A percentile compares a stretch with the other conserved stretches of the same genome.
Conservation (phyloP, 768 basidiomycete species). For the Vararia minispora region DNA sequence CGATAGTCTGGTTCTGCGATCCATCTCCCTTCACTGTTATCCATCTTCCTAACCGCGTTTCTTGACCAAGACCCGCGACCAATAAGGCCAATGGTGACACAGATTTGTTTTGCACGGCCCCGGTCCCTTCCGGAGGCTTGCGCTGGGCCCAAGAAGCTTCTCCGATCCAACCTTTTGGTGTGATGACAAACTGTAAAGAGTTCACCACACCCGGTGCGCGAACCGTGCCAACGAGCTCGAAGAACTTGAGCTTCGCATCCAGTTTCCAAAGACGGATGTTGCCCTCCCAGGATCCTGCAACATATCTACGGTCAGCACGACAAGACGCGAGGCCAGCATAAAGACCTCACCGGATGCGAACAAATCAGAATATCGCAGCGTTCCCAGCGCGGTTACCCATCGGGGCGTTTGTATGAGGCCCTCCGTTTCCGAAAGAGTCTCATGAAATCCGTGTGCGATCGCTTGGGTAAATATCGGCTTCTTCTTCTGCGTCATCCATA, state of each 20-base stretch:
- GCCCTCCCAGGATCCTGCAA: conserved; percentile 88
- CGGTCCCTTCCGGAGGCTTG: conserved; percentile 23
- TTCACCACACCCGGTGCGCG: conserved; percentile 77
- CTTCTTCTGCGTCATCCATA: conserved; percentile 91
- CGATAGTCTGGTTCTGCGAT: conserved; percentile 59
- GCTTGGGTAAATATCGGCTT: conserved; percentile 85
- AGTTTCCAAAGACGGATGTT: conserved; percentile 86
- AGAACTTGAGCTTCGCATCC: conserved; percentile 66
- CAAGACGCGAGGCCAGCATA: neutral
- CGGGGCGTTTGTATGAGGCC: conserved; percentile 68
- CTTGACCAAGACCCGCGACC: conserved; percentile 76
- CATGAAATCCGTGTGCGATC: conserved; percentile 80
- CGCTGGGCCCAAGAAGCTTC: conserved; percentile 29
- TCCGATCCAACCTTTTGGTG: conserved; percentile 31
- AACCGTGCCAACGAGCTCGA: conserved; percentile 54
- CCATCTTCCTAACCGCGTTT: conserved; percentile 89
- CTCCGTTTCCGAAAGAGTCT: conserved; percentile 59
- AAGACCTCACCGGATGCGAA: conserved; percentile 69
- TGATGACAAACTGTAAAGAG: conserved; percentile 69
- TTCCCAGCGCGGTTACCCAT: conserved; percentile 83
- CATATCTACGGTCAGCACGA: conserved; percentile 1
- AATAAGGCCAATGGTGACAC: conserved; percentile 34
- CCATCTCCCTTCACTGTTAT: conserved; percentile 60
- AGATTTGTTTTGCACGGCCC: conserved; percentile 9
- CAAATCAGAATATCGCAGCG: conserved; percentile 80